Evolutionary conservation across 148 eudicot genomes (phyloP), one percentile per base, ranked within the genome.

Genomic region (Rhododendron molle): DNA sequence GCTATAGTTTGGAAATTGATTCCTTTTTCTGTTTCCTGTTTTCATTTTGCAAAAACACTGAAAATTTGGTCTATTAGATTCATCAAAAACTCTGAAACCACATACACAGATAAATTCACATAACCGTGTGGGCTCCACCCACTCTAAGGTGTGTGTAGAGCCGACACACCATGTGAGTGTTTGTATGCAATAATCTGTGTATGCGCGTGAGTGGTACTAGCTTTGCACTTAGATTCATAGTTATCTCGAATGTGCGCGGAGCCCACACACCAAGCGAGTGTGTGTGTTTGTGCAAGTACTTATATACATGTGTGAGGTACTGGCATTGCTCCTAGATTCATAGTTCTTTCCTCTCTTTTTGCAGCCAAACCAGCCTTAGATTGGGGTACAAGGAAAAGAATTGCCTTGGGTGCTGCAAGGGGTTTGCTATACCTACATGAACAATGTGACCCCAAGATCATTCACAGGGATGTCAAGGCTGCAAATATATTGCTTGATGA

Each of bases 391-490:
- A 95, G 99, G 86, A 97, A 97, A 83, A 81, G 92, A 76, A 95
- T 97, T 58, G 96, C 99, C 36, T 86, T 97, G 85, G 99, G 99
- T 73, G 97, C 99, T 60, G 98, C 94, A 23, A 89, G 99, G 87
- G 99, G 99, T 46, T 86, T 97, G 56, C 79, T 97, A 30, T 97
- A 97, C 86, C 94, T 97, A 71, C 99, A 97, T 69, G 99, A 97
- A 91, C 99, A 97, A 84, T 97, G 99, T 87, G 99, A 97, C 81
- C 99, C 99, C 2, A 97, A 97, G 90, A 97, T 97, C 49, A 95
- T 97, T 56, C 99, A 97, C 83, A 91, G 99, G 83, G 99, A 97
- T 87, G 99, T 97, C 38, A 97, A 97, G 89, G 99, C 99, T 43
- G 99, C 99, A 88, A 97, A 97, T 82, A 94, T 97, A 78, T 88